Conservation (phyloP, 768 basidiomycete genomes). For the Sarcomyxa edulis region DNA sequence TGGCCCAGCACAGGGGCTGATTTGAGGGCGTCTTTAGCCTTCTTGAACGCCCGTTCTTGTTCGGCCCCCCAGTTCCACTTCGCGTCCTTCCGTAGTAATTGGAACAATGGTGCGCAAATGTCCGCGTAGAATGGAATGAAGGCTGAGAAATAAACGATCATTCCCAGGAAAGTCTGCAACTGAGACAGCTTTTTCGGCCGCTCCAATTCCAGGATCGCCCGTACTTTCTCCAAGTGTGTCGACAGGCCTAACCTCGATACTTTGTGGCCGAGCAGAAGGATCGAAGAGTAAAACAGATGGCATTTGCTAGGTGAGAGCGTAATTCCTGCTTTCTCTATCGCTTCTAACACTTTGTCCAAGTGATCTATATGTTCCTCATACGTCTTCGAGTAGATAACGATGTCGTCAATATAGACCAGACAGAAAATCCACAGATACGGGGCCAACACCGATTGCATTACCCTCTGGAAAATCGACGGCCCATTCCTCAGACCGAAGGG, state of each 20-base stretch:
- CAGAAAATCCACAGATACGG: slow-evolving; percentile 33
- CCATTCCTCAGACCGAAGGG: no score
- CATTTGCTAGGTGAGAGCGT: slow-evolving; percentile 30
- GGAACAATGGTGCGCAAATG: slow-evolving; percentile 27
- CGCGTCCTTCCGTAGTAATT: slow-evolving; percentile 21
- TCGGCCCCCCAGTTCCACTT: slow-evolving; percentile 15
- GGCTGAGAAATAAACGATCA: slow-evolving; percentile 30
- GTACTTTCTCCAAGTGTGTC: slow-evolving; percentile 29
- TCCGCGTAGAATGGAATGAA: slow-evolving; percentile 30
- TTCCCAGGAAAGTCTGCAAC: slow-evolving; percentile 28
- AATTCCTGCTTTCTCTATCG: slow-evolving; percentile 20
- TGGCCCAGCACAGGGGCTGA: slow-evolving; percentile 27
- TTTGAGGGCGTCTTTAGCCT: slow-evolving; percentile 8
- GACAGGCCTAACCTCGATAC: slow-evolving; percentile 34
- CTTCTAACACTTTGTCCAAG: slow-evolving; percentile 23
- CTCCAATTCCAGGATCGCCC: slow-evolving; percentile 24
- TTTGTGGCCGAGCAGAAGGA: no score
- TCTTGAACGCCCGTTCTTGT: slow-evolving; percentile 1
- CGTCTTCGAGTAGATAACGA: slow-evolving; percentile 31
- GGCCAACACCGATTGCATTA: slow-evolving; percentile 31
- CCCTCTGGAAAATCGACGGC: no score
- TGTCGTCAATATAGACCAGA: slow-evolving; percentile 38
- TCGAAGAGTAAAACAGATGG: no score
- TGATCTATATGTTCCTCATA: no score
- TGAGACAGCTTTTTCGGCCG: slow-evolving; percentile 18